Base-by-base conservation (phyloP, 257 asterid genomes). In the Thymus quinquecostatus region DNA sequence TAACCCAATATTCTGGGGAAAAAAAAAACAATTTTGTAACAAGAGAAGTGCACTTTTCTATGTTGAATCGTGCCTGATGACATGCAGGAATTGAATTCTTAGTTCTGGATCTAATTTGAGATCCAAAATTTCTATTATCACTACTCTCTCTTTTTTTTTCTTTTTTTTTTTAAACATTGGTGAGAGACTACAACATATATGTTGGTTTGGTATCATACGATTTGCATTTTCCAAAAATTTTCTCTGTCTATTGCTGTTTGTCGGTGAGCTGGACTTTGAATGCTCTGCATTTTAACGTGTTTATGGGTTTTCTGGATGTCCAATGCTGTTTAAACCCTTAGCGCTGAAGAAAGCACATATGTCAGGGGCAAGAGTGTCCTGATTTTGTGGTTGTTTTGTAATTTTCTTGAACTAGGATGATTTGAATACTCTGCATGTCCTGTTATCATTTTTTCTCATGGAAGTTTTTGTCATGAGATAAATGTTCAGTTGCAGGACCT, bases 51-150 rank as follows among this genome's bases (percentile, higher is more conserved):
- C 67, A 4, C 8, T 27, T 40, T 58, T 8, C 6, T n/a, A n/a
- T 36, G 49, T 60, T 14, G n/a, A 38, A 36, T 13, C 10, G 38
- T 55, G 38, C 61, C 30, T 14, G 10, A 51, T 60, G 48, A 13
- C 12, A 29, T 8, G 27, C 10, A 34, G 45, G 64, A 41, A 12
- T 13, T 60, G 65, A n/a, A 34, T 34, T 60, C 45, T 34, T 28
- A 4, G 69, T 10, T 61, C 8, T 27, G 56, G 28, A 64, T 21
- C 28, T 64, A 64, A 64, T 64, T 10, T 27, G 21, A 11, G 5
- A 21, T 43, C 45, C 69, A 27, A 21, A 21, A 43, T 63, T 40
- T 64, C 69, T 10, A 32, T 28, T 44, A 8, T 43, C 69, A 62
- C 34, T 61, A 44, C 28, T 43, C 2, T 14, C 21, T 62, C 8